Conservation (phyloP, 208 protist genomes). For the Crithidia sp. region DNA sequence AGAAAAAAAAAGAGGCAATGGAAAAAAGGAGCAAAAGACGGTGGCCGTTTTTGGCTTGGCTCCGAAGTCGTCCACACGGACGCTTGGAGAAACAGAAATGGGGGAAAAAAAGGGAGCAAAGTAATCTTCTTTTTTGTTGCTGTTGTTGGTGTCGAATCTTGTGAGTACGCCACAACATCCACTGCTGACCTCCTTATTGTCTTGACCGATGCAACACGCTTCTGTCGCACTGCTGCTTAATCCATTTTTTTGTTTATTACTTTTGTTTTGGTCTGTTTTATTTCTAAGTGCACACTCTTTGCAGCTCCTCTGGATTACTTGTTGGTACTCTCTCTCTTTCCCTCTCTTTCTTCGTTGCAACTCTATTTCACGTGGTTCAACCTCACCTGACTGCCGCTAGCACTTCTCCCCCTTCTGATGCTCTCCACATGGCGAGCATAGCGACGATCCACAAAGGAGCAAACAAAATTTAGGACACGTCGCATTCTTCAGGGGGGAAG, state of each 20-base stretch:
- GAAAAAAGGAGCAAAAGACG: background rate
- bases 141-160: background rate
- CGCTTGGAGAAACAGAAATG: background rate
- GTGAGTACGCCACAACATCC: background rate
- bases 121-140: too few relatives aligned
- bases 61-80: constrained; percentile 15
- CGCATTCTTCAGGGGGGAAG: too few relatives aligned
- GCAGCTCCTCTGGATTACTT: too few relatives aligned
- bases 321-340: too few relatives aligned
- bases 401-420: too few relatives aligned
- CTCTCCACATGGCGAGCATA: too few relatives aligned
- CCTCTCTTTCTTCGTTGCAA: too few relatives aligned
- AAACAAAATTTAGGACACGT: too few relatives aligned
- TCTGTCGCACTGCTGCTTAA: background rate
- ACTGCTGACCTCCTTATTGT: background rate
- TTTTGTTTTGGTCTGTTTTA: background rate
- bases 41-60: background rate
- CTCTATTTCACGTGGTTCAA: too few relatives aligned
- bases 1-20: background rate
- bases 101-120: background rate
- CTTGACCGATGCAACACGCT: background rate
- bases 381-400: too few relatives aligned
- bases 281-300: background rate
- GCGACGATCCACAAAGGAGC: too few relatives aligned
- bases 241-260: background rate